Evolutionary conservation across 225 moss, liverwort and hornwort genomes (phyloP).

Genomic region (Neckera pumila): DNA sequence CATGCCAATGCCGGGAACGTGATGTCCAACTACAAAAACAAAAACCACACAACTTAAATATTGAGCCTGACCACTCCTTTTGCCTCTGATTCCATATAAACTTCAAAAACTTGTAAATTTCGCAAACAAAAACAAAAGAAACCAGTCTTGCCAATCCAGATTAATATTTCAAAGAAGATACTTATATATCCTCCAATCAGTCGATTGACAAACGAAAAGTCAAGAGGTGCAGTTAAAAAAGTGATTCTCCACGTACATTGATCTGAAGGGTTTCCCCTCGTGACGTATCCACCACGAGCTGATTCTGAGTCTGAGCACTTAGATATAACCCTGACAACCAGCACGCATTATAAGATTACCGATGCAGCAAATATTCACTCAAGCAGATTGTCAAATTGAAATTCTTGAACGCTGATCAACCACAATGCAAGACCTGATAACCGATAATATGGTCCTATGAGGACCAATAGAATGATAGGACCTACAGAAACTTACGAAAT

Average conservation of each 20-base stretch:
- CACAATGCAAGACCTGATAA: not conserved
- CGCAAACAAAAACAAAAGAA: not conserved
- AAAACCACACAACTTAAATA: not conserved
- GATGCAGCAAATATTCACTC: not conserved
- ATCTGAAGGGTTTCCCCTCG: constrained; percentile 96
- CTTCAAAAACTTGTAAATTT: not conserved
- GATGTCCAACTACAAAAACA: constrained; percentile 80
- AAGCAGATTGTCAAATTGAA: not conserved
- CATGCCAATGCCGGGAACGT: constrained; percentile 95
- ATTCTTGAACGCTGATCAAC: not conserved
- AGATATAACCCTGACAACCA: constrained; percentile 63
- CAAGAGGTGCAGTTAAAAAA: not conserved
- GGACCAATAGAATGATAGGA: not conserved
- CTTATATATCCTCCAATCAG: not conserved
- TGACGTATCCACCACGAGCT: constrained; percentile 89
- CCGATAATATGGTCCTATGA: not conserved
- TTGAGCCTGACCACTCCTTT: not conserved
- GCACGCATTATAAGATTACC: not conserved
- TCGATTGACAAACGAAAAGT: not conserved
- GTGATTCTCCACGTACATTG: constrained; percentile 38
- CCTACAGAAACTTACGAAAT: constrained; percentile 25
- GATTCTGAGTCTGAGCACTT: constrained; percentile 68
- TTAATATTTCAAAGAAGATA: not conserved
- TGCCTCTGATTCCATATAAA: not conserved
- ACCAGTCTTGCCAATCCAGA: not conserved